Conservation (phyloP, 176 grass and related monocot species). For the Areca catechu region DNA sequence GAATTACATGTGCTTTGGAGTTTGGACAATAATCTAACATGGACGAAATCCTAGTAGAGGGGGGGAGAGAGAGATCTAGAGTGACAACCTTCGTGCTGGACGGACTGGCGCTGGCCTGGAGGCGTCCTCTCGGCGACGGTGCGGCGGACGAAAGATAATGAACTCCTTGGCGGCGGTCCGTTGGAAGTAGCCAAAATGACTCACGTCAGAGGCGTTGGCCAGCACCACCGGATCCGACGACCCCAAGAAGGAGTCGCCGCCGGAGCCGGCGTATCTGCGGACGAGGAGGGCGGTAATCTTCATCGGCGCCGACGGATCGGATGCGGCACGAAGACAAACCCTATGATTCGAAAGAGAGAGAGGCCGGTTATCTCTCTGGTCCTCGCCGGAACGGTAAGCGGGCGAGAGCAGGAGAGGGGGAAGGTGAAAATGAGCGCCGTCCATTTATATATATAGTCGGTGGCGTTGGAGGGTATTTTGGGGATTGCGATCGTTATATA, state of each 20-base stretch:
- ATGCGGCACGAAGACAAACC: too few relatives aligned
- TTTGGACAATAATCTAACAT: too few relatives aligned
- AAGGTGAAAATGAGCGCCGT: too few relatives aligned
- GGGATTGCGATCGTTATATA: too few relatives aligned
- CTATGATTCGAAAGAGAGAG: too few relatives aligned
- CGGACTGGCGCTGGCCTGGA: constrained; percentile 68
- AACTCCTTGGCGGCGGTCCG: constrained; percentile 62
- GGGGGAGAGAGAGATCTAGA: neutral
- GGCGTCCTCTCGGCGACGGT: constrained; percentile 71
- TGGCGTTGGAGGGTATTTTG: too few relatives aligned
- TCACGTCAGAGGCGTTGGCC: constrained; percentile 86
- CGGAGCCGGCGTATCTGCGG: constrained; percentile 25
- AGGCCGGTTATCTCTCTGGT: too few relatives aligned
- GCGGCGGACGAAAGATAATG: constrained; percentile 74
- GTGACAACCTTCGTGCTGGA: constrained; percentile 76
- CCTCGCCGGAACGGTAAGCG: too few relatives aligned
- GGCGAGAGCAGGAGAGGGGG: too few relatives aligned
- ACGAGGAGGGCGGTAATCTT: constrained; percentile 86
- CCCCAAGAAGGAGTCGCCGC: constrained; percentile 25
- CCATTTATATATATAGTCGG: too few relatives aligned
- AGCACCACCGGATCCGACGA: constrained; percentile 51
- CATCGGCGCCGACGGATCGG: constrained; percentile 23
- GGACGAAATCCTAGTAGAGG: too few relatives aligned
- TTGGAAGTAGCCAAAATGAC: constrained; percentile 86
- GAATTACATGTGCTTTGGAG: too few relatives aligned